A percentile compares a stretch with the other conserved stretches of the same genome.
Evolutionary conservation across 164 flowering plant species (phyloP).

Genomic region (Chloranthus sessilifolius): DNA sequence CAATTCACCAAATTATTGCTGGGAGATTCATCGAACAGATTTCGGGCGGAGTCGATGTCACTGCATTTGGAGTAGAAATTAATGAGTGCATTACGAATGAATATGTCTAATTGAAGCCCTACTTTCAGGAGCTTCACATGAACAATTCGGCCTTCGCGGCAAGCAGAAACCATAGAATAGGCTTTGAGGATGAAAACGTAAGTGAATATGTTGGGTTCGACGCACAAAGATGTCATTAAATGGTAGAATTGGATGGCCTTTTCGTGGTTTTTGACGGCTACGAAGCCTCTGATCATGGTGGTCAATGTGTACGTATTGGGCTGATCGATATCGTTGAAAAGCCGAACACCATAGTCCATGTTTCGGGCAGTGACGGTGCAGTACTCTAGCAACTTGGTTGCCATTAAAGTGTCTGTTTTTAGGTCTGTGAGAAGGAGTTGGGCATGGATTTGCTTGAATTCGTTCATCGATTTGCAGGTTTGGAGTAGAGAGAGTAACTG

Average conservation of each 20-base stretch:
- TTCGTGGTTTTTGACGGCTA: not conserved
- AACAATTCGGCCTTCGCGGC: conserved; percentile 12
- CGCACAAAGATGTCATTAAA: conserved; percentile 7
- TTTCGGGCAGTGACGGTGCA: conserved; percentile 7
- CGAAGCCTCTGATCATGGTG: conserved; percentile 21
- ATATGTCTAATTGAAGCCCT: conserved; percentile 11
- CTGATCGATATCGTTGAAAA: conserved; percentile 9
- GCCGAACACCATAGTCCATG: conserved; percentile 14
- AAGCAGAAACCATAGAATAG: conserved; percentile 10
- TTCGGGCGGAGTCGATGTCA: conserved; percentile 4
- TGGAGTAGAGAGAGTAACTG: not conserved
- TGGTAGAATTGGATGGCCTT: conserved; percentile 12
- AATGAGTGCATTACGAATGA: conserved; percentile 12
- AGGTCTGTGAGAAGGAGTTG: conserved; percentile 6
- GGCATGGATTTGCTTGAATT: conserved; percentile 20
- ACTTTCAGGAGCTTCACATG: conserved; percentile 17
- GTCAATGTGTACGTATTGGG: conserved; percentile 19
- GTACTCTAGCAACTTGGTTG: conserved; percentile 19
- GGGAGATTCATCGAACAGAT: conserved; percentile 14
- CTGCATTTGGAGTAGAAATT: conserved; percentile 20
- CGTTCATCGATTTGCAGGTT: not conserved
- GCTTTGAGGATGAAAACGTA: conserved; percentile 19
- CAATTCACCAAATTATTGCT: conserved; percentile 11
- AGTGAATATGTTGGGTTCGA: conserved; percentile 18
- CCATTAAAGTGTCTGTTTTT: conserved; percentile 10